Conservation (phyloP, 345 rosid genomes). For the Eucalyptus tenuipes region DNA sequence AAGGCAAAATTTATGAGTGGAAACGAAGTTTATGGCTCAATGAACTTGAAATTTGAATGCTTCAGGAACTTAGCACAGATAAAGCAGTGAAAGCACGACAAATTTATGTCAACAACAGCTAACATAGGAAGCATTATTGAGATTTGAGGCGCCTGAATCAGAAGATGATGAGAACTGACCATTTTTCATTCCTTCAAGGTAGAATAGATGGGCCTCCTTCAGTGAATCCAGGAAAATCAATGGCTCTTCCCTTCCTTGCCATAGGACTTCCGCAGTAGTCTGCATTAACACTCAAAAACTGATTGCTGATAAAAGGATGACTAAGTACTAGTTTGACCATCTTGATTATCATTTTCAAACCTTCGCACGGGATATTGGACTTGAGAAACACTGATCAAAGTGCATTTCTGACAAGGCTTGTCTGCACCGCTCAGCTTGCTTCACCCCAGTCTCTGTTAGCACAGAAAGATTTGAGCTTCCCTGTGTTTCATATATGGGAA, state of each 20-base stretch:
- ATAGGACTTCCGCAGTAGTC: constrained; percentile 49
- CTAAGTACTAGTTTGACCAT: background rate
- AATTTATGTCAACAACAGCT: rapidly evolving
- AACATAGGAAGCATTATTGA: background rate
- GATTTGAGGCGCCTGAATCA: background rate
- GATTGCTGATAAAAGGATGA: background rate
- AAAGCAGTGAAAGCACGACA: background rate
- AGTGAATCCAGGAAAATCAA: constrained; percentile 49
- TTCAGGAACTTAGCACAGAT: background rate
- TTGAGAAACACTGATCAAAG: constrained; percentile 45
- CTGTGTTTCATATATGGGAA: background rate
- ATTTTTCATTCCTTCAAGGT: constrained; percentile 69
- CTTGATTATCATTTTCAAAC: constrained; percentile 1
- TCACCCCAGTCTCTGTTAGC: constrained; percentile 48
- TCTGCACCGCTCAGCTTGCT: constrained; percentile 46
- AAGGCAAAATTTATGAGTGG: rapidly evolving
- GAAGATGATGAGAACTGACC: constrained; percentile 17
- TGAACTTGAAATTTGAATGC: background rate
- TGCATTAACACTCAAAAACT: constrained; percentile 2
- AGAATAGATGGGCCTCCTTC: constrained; percentile 50
- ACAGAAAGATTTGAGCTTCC: constrained; percentile 58
- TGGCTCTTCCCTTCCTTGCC: constrained; percentile 47
- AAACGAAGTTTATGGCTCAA: background rate
- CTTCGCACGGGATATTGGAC: constrained; percentile 62
- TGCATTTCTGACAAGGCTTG: constrained; percentile 24